These are phyloP conservation scores for Claviceps maximensis DNA, from an alignment of 2,329 filamentous ascomycete genomes.

Conservation along the genomic window DNA sequence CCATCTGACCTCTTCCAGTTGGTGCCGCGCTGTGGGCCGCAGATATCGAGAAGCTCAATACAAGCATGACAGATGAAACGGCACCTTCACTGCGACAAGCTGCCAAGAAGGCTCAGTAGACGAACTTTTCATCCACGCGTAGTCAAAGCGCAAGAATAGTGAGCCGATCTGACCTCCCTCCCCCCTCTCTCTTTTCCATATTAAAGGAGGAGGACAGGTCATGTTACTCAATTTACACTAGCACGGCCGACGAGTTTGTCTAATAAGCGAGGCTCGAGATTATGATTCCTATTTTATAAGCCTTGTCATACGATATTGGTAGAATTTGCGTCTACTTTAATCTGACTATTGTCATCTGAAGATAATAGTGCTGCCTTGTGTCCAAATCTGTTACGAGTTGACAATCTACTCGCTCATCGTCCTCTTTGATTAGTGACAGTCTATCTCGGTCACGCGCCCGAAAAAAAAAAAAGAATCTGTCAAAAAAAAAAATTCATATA, in stretches of 20 bases:
- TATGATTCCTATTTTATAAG: background rate
- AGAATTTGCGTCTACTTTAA: background rate
- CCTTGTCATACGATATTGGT: background rate
- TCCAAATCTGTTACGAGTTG: background rate
- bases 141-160: background rate
- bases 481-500: too few relatives aligned
- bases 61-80: conserved; percentile 34
- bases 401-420: background rate
- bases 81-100: conserved; percentile 37
- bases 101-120: conserved; percentile 29
- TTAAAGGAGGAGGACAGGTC: background rate
- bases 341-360: background rate
- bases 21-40: conserved; percentile 92
- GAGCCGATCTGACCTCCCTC: background rate
- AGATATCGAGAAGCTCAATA: conserved; percentile 54
- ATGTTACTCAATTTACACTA: background rate
- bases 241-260: background rate
- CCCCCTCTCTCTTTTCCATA: background rate
- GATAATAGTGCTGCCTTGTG: background rate
- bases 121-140: background rate
- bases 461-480: background rate
- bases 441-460: background rate
- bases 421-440: background rate
- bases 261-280: background rate
- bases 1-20: conserved; percentile 31